Percentiles rank a stretch among this genome's conserved stretches.
Evolutionary conservation across 2,329 filamentous ascomycete species (phyloP).

Genomic region (Calonectria hongkongensis): DNA sequence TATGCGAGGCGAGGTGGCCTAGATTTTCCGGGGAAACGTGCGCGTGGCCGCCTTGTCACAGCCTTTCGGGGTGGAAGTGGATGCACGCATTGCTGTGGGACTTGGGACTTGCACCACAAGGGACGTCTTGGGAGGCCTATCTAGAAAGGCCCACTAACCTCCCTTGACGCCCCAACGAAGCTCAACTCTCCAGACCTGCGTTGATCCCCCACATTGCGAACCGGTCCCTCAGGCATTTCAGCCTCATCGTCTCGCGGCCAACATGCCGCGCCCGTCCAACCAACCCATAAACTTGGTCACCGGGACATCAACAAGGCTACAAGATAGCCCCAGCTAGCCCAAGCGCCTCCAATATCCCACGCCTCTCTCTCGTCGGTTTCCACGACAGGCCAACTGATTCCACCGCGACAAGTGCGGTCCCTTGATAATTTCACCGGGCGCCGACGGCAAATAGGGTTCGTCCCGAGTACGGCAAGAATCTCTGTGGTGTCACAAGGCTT

Average conservation of each 20-base stretch:
- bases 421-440: constrained; percentile 39
- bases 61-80: constrained; percentile 48
- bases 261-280: constrained; percentile 16
- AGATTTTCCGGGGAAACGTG: constrained; percentile 54
- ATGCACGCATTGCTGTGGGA: constrained; percentile 48
- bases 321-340: constrained; percentile 24
- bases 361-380: constrained; percentile 37
- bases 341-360: constrained; percentile 38
- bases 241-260: constrained; percentile 44
- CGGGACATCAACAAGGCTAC: constrained; percentile 31
- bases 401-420: constrained; percentile 26
- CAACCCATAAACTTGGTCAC: constrained; percentile 35
- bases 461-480: constrained; percentile 48
- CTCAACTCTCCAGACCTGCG: constrained; percentile 36
- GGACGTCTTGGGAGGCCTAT: constrained; percentile 24
- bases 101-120: constrained; percentile 39
- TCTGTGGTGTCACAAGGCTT: constrained; percentile 46
- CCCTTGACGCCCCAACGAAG: constrained; percentile 36
- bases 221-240: constrained; percentile 48
- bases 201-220: constrained; percentile 53
- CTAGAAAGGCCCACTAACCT: constrained; percentile 42
- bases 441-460: constrained; percentile 52
- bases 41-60: constrained; percentile 46
- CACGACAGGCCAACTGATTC: constrained; percentile 36
- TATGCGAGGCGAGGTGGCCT: constrained; percentile 51